phyloP scores from a whole-genome alignment of 139 green algal genomes.

The Spirogloea muscicola region DNA sequence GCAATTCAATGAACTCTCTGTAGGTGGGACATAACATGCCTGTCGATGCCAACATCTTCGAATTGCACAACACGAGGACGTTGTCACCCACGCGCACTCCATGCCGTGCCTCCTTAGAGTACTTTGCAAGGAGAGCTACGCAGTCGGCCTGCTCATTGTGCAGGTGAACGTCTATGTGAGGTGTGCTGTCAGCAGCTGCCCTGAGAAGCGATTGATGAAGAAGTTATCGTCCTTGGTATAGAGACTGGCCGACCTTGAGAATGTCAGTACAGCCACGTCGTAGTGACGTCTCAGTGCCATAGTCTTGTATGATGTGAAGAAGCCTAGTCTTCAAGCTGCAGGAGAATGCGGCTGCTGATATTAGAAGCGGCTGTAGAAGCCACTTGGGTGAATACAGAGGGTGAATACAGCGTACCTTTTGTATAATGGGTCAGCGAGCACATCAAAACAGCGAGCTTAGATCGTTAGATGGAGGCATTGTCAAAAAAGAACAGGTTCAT shows the following conservation, averaged over 20 bases:
- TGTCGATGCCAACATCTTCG: too few relatives aligned
- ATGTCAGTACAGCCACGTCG: constrained; percentile 84
- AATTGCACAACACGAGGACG: too few relatives aligned
- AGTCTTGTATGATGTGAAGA: constrained; percentile 84
- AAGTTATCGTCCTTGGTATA: background rate
- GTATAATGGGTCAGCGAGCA: background rate
- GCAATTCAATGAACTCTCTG: too few relatives aligned
- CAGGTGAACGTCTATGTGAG: background rate
- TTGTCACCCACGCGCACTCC: constrained; percentile 28
- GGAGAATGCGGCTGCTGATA: too few relatives aligned
- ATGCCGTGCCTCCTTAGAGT: constrained; percentile 32
- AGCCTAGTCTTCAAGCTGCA: constrained; percentile 70
- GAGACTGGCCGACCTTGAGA: constrained; percentile 52
- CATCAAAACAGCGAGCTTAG: background rate
- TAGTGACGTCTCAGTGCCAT: constrained; percentile 72
- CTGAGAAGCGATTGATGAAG: background rate
- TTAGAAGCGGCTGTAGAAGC: background rate
- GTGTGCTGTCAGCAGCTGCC: background rate
- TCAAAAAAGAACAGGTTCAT: background rate
- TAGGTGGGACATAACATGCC: too few relatives aligned
- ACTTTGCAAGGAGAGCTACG: constrained; percentile 15
- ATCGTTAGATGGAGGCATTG: background rate
- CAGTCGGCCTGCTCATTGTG: constrained; percentile 34
- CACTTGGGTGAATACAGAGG: background rate
- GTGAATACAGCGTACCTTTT: background rate